A percentile compares a stretch with the other conserved stretches of the same genome.
Evolutionary conservation across 345 rosid genomes (phyloP).

Genomic region (Balakata baccata): DNA sequence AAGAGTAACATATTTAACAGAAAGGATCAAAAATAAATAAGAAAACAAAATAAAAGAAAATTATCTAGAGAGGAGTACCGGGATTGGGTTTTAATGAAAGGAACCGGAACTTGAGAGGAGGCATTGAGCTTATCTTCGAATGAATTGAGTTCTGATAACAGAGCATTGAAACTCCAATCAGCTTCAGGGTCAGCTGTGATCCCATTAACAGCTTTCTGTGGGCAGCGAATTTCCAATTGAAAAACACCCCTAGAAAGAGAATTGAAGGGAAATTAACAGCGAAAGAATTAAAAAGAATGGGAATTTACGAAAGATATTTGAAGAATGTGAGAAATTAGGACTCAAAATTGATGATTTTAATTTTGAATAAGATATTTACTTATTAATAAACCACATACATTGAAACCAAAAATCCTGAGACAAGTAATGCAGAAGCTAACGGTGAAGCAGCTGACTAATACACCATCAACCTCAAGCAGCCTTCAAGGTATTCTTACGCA

Average conservation of each 20-base stretch:
- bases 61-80: slow-evolving; percentile 29
- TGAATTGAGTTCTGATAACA: slow-evolving; percentile 58
- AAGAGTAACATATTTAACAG: not conserved
- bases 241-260: slow-evolving; percentile 50
- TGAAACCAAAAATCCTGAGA: too few relatives aligned
- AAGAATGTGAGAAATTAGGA: not conserved
- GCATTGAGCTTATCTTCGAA: slow-evolving; percentile 58
- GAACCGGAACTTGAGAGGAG: slow-evolving; percentile 38
- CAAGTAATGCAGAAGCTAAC: too few relatives aligned
- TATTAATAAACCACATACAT: too few relatives aligned
- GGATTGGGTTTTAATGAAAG: slow-evolving; percentile 41
- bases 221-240: slow-evolving; percentile 59
- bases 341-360: not conserved
- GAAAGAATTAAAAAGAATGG: not conserved
- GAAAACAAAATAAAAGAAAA: not conserved
- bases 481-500: too few relatives aligned
- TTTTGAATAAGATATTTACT: too few relatives aligned
- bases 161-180: slow-evolving; percentile 60
- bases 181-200: slow-evolving; percentile 67
- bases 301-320: not conserved
- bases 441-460: too few relatives aligned
- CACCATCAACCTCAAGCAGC: too few relatives aligned
- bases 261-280: not conserved
- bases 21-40: not conserved
- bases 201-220: slow-evolving; percentile 45